Evolutionary conservation across 768 basidiomycete genomes (phyloP).

Genomic region (Thelephora ganbajun): DNA sequence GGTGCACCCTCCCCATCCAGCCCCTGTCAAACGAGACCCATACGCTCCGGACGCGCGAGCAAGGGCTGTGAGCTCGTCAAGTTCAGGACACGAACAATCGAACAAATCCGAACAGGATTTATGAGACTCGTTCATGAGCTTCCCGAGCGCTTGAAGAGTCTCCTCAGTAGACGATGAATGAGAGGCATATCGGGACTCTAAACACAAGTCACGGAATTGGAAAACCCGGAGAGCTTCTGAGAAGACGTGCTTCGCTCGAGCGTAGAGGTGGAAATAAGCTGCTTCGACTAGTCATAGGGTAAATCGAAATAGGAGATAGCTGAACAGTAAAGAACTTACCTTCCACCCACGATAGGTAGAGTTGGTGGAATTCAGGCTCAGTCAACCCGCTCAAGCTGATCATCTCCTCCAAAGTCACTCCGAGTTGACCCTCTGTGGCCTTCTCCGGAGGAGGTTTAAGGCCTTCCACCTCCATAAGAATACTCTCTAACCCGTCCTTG

Average conservation of each 20-base stretch:
- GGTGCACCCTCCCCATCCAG: conserved; percentile 87
- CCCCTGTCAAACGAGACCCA: conserved; percentile 78
- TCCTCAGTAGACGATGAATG: conserved; percentile 8
- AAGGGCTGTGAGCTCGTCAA: conserved; percentile 53
- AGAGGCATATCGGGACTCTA: conserved; percentile 21
- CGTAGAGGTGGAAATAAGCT: conserved; percentile 70
- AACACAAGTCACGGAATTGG: conserved; percentile 57
- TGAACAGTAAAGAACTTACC: conserved; percentile 27
- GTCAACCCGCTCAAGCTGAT: conserved; percentile 45
- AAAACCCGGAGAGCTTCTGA: conserved; percentile 73
- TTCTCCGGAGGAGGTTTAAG: conserved; percentile 28
- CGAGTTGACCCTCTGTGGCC: conserved; percentile 30
- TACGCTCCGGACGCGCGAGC: conserved; percentile 61
- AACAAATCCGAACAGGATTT: conserved; percentile 51
- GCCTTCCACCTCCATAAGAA: conserved; percentile 34
- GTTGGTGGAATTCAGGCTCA: conserved; percentile 39
- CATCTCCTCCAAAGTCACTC: conserved; percentile 68
- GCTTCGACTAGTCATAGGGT: conserved; percentile 45
- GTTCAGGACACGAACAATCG: conserved; percentile 71
- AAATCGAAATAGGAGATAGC: background rate
- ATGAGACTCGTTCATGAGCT: conserved; percentile 71
- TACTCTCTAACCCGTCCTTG: conserved; percentile 29
- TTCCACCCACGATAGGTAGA: conserved; percentile 71
- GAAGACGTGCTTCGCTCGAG: conserved; percentile 70
- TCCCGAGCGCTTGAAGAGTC: conserved; percentile 41